phyloP scores from a whole-genome alignment of 2,329 filamentous ascomycete genomes.

The Alternaria ethzedia region DNA sequence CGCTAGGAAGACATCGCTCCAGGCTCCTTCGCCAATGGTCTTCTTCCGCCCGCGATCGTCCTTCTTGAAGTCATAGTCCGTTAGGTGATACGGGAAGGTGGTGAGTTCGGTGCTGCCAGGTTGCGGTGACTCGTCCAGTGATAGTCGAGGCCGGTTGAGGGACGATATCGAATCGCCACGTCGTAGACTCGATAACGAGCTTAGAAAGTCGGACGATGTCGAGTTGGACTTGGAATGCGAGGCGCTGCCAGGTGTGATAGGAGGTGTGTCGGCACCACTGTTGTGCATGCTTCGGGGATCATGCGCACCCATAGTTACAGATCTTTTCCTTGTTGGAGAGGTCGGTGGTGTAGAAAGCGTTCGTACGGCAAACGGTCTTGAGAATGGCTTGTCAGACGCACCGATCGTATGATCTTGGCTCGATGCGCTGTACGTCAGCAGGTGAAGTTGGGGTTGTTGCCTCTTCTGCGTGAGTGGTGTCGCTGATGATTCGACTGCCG shows the following conservation, averaged over 20 bases:
- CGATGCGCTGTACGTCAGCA: slow-evolving; percentile 11
- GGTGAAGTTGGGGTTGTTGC: slow-evolving; percentile 19
- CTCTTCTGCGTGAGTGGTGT: slow-evolving; percentile 5
- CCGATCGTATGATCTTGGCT: slow-evolving; percentile 11
- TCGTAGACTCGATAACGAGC: slow-evolving; percentile 24
- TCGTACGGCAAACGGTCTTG: slow-evolving; percentile 7
- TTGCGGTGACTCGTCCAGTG: slow-evolving; percentile 24
- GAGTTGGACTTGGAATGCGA: slow-evolving; percentile 30
- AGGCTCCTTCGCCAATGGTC: slow-evolving; percentile 41
- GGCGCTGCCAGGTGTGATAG: slow-evolving; percentile 33
- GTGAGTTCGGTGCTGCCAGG: slow-evolving; percentile 30
- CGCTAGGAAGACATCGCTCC: slow-evolving; percentile 48
- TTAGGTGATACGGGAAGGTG: slow-evolving; percentile 29
- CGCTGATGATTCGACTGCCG: background rate
- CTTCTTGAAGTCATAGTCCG: slow-evolving; percentile 36
- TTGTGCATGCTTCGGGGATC: slow-evolving; percentile 20
- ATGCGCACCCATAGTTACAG: slow-evolving; percentile 23
- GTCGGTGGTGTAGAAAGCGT: slow-evolving; percentile 34
- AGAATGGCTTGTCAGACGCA: slow-evolving; percentile 6
- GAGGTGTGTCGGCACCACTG: slow-evolving; percentile 34
- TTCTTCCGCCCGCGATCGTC: slow-evolving; percentile 34
- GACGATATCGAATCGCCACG: slow-evolving; percentile 32
- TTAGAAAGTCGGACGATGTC: slow-evolving; percentile 23
- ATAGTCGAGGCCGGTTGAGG: slow-evolving; percentile 10
- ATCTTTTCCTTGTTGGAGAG: slow-evolving; percentile 28